Evolutionary conservation across 1,284 basidiomycete species (phyloP).

Genomic region (Rhizopogon parksii): DNA sequence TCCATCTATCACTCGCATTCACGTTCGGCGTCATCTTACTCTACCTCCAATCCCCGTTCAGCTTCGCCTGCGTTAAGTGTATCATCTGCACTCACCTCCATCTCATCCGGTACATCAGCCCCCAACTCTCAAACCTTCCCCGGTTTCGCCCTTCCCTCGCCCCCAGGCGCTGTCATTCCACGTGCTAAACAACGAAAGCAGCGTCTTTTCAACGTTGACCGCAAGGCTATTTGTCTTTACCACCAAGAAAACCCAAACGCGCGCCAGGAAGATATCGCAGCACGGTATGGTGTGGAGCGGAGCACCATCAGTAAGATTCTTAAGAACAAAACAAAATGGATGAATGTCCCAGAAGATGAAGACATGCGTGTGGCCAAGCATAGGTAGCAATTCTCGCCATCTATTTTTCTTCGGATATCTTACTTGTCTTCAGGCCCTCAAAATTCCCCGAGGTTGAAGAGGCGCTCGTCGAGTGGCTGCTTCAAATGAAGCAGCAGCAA

Average conservation of each 20-base stretch:
- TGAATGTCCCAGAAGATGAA: slow-evolving; percentile 57
- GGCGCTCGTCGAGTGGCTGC: slow-evolving; percentile 55
- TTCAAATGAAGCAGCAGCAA: slow-evolving; percentile 40
- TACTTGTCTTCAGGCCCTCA: slow-evolving; percentile 42
- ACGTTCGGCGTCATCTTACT: slow-evolving; percentile 39
- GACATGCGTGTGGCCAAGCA: slow-evolving; percentile 55
- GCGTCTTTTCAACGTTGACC: slow-evolving; percentile 66
- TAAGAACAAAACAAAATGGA: slow-evolving; percentile 78
- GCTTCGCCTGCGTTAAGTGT: slow-evolving; percentile 57
- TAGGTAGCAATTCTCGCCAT: slow-evolving; percentile 36
- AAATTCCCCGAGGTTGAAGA: slow-evolving; percentile 77
- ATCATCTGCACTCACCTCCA: slow-evolving; percentile 44
- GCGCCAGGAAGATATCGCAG: slow-evolving; percentile 78
- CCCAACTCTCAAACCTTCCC: slow-evolving; percentile 30
- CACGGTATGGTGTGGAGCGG: slow-evolving; percentile 72
- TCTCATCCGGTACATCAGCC: slow-evolving; percentile 36
- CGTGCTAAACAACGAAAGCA: slow-evolving; percentile 58
- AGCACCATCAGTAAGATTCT: slow-evolving; percentile 93
- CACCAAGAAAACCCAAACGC: slow-evolving; percentile 55
- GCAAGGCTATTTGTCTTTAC: slow-evolving; percentile 72
- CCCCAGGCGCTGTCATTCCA: slow-evolving; percentile 24
- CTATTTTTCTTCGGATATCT: slow-evolving; percentile 11
- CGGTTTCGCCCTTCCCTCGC: slow-evolving; percentile 23
- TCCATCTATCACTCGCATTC: slow-evolving; percentile 34
- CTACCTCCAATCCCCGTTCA: slow-evolving; percentile 43